Evolutionary conservation across 352 stramenopile genomes (phyloP).

Genomic region (Aphanomyces euteiches): DNA sequence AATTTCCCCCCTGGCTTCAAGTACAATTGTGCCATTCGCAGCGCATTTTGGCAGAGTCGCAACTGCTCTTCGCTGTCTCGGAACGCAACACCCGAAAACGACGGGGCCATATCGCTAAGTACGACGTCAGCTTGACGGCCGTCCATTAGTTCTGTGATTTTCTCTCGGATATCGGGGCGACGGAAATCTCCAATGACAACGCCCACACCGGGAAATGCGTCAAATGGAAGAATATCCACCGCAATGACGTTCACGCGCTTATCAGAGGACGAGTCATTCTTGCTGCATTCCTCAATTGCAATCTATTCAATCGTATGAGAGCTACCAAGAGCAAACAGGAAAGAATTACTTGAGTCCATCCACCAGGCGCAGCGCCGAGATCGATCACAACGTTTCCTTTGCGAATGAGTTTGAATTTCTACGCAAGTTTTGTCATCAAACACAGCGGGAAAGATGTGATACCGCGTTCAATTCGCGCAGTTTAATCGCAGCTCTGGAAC

Average conservation of each 20-base stretch:
- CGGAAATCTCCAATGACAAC: slow-evolving; percentile 83
- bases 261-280: slow-evolving; percentile 10
- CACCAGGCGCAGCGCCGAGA: slow-evolving; percentile 74
- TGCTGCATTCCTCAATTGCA: slow-evolving; percentile 48
- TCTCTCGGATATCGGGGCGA: slow-evolving; percentile 43
- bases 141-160: slow-evolving; percentile 52
- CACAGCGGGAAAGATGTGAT: background rate
- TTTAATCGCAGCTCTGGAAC: slow-evolving; percentile 78
- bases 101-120: slow-evolving; percentile 86
- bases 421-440: slow-evolving; percentile 19
- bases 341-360: slow-evolving; percentile 66
- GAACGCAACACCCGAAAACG: slow-evolving; percentile 73
- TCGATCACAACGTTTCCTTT: slow-evolving; percentile 72
- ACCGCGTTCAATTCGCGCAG: slow-evolving; percentile 78
- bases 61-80: slow-evolving; percentile 75
- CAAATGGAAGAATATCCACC: slow-evolving; percentile 67
- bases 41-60: slow-evolving; percentile 78
- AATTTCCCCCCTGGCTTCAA: slow-evolving; percentile 71
- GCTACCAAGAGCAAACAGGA: background rate
- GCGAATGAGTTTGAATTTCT: slow-evolving; percentile 66
- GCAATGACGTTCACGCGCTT: slow-evolving; percentile 54
- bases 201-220: slow-evolving; percentile 60
- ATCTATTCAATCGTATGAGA: slow-evolving; percentile 33
- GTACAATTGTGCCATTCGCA: slow-evolving; percentile 81
- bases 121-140: slow-evolving; percentile 64